Percentiles rank a stretch among this genome's conserved stretches.
Evolutionary conservation across 805 yeast genomes (phyloP).

Genomic region (Pichia eremophila): DNA sequence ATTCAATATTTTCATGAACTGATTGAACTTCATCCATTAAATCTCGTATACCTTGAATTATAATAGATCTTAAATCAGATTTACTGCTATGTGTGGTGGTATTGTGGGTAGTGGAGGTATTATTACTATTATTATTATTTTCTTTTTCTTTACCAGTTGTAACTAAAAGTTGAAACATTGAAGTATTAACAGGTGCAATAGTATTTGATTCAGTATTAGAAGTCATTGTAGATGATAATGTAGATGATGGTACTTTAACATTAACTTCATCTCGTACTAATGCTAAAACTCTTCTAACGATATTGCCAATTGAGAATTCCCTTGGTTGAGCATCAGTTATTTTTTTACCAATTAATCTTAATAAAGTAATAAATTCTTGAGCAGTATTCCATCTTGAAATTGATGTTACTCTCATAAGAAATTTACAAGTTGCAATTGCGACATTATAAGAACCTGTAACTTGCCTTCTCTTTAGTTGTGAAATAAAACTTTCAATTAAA

Average conservation of each 20-base stretch:
- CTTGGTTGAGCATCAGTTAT: conserved; percentile 78
- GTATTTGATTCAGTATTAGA: background rate
- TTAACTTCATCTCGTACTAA: conserved; percentile 79
- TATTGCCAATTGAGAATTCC: conserved; percentile 83
- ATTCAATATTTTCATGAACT: conserved; percentile 83
- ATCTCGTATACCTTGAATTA: conserved; percentile 88
- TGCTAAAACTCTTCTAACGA: conserved; percentile 81
- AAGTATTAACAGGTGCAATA: conserved; percentile 39
- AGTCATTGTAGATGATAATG: conserved; percentile 13
- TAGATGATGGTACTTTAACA: conserved; percentile 14
- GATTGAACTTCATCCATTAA: conserved; percentile 84
- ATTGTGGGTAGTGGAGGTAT: conserved; percentile 14
- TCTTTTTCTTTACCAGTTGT: conserved; percentile 12
- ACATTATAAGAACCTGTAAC: conserved; percentile 70
- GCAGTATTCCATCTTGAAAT: conserved; percentile 81
- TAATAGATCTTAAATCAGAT: conserved; percentile 68
- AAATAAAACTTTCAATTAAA: conserved; percentile 25
- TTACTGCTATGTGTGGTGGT: background rate
- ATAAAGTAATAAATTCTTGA: conserved; percentile 59
- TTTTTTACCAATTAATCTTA: conserved; percentile 63
- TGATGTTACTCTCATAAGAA: conserved; percentile 80
- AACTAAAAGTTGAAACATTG: conserved; percentile 79
- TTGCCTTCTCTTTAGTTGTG: conserved; percentile 73
- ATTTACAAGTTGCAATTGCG: conserved; percentile 81
- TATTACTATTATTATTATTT: conserved; percentile 9